Base-by-base conservation (phyloP, 371 early-diverging fungal species). In the Globomyces sp. region DNA sequence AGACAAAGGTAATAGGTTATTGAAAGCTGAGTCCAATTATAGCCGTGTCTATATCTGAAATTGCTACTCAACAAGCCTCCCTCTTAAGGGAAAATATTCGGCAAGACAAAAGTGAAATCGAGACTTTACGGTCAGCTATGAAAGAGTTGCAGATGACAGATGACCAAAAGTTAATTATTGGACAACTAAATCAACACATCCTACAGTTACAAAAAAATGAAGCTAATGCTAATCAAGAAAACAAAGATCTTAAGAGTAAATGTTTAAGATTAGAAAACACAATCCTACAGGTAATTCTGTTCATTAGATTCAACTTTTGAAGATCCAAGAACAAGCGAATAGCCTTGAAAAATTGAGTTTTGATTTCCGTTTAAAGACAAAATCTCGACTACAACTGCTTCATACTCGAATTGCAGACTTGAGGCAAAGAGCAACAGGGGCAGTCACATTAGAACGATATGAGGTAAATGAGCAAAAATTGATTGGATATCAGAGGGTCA, bases 171-270 rank as follows among this genome's bases (percentile, higher is more conserved):
- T 71, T 82, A 11, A 44, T 80, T 40, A 80, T 82, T 41, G 82
- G 82, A 1, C 75, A 80, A 57, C 69, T 82, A 59, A 77, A 82
- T 60, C 72, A 82, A 45, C 76, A 82, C 57, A 82, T 82, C 39
- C 51, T 77, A 3, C 73, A 72, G 6, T 65, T 82, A n/a, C 78
- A 81, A 74, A 64, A 75, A 62, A 69, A 72, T 51, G 80, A 82
- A 51, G 69, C 75, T 4, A 34, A 37, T 47, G 65, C 63, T 1
- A 13, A 71, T 64, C 47, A 71, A 24, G 73, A 78, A 55, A 47
- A 70, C 0, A 74, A 76, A 50, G 47, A 50, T 10, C 11, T 53
- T 10, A 62, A 70, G 39, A 62, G 34, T 3, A 74, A 76, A 57
- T 61, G 64, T 57, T 48, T 69, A n/a, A 58, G 65, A 24, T 46